These are phyloP conservation scores for Dendrostoma leiphaemia DNA, from an alignment of 2,329 filamentous ascomycete species.

Conservation along the genomic window DNA sequence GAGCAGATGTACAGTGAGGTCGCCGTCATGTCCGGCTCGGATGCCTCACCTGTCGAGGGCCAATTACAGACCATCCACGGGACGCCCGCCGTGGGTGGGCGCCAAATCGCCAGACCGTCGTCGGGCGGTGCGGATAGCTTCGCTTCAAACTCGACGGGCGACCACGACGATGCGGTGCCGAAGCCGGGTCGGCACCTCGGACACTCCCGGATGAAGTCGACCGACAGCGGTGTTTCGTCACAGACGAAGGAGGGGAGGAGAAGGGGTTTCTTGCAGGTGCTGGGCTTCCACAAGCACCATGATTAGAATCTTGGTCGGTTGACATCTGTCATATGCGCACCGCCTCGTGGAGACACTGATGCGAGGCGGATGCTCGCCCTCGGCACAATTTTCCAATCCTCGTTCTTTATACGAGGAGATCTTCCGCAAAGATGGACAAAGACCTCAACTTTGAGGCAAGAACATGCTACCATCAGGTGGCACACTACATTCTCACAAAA, in stretches of 20 bases:
- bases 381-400: too few species aligned
- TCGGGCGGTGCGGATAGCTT: slow-evolving; percentile 39
- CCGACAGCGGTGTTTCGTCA: slow-evolving; percentile 10
- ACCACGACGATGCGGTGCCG: slow-evolving; percentile 21
- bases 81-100: slow-evolving; percentile 16
- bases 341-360: too few species aligned
- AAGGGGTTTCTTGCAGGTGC: slow-evolving; percentile 16
- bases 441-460: too few species aligned
- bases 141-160: slow-evolving; percentile 24
- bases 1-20: slow-evolving; percentile 31
- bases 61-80: slow-evolving; percentile 20
- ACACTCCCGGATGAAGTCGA: slow-evolving; percentile 1
- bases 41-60: slow-evolving; percentile 14
- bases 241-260: slow-evolving; percentile 10
- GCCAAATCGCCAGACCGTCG: slow-evolving; percentile 20
- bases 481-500: too few species aligned
- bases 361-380: neutral
- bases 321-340: neutral
- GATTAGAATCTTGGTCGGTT: neutral
- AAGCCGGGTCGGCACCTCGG: neutral
- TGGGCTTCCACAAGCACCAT: slow-evolving; percentile 10
- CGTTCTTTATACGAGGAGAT: too few species aligned
- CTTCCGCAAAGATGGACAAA: too few species aligned
- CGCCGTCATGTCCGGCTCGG: slow-evolving; percentile 24
- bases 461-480: too few species aligned